Evolutionary conservation across 192 early-diverging fungal genomes (phyloP).

Genomic region (Coemansia guatemalensis): DNA sequence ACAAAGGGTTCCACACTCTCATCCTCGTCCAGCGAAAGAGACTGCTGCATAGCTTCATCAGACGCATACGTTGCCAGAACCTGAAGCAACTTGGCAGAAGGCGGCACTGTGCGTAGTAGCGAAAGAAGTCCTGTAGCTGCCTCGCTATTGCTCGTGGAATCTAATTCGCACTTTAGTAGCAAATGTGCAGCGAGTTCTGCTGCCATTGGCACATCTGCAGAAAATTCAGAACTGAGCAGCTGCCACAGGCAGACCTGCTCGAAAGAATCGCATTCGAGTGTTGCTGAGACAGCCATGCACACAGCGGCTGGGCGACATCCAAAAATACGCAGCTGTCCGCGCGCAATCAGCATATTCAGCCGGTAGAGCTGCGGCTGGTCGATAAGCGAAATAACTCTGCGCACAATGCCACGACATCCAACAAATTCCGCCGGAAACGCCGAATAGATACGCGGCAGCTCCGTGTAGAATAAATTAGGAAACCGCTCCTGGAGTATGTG

Average conservation of each 20-base stretch:
- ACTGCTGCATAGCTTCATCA: background rate
- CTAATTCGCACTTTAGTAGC: conserved; percentile 12
- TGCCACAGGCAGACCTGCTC: conserved; percentile 65
- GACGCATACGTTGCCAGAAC: conserved; percentile 10
- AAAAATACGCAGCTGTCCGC: conserved; percentile 30
- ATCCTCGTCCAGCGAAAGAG: conserved; percentile 6
- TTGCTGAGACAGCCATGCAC: conserved; percentile 11
- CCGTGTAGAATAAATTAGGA: conserved; percentile 36
- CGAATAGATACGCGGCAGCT: conserved; percentile 34
- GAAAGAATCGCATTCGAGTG: conserved; percentile 50
- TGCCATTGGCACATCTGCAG: conserved; percentile 20
- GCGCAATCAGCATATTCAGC: conserved; percentile 22
- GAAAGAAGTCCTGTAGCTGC: conserved; percentile 52
- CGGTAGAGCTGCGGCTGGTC: conserved; percentile 56
- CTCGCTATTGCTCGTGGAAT: conserved; percentile 39
- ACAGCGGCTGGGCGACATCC: conserved; percentile 8
- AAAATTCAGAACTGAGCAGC: conserved; percentile 46
- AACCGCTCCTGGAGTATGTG: conserved; percentile 53
- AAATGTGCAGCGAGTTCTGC: conserved; percentile 13
- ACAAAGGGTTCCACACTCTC: background rate
- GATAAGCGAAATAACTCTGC: conserved; percentile 43
- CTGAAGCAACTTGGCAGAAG: conserved; percentile 7
- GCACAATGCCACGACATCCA: conserved; percentile 33
- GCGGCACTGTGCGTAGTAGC: conserved; percentile 43
- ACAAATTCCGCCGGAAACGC: conserved; percentile 42